A percentile compares a stretch with the other conserved stretches of the same genome.
These are phyloP conservation scores for Penicillium sp. DNA, from an alignment of 2,329 filamentous ascomycete genomes.

Conservation along the genomic window DNA sequence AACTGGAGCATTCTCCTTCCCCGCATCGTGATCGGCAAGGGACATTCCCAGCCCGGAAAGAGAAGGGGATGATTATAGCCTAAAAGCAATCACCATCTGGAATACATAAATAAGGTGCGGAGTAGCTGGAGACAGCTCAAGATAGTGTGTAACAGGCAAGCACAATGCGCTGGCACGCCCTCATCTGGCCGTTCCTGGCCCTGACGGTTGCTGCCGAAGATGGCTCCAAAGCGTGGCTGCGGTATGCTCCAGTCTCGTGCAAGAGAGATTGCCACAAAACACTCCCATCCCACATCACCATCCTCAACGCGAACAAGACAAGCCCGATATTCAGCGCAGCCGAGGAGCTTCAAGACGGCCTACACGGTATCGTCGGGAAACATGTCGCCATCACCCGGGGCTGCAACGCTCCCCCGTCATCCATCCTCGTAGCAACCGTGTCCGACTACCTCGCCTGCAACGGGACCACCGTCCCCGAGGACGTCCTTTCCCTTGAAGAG, in stretches of 20 bases:
- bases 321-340: constrained; percentile 66
- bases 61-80: no score
- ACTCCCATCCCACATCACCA: constrained; percentile 57
- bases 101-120: no score
- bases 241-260: constrained; percentile 62
- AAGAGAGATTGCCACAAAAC: constrained; percentile 42
- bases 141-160: no score
- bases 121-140: no score
- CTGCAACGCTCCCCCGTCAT: constrained; percentile 26
- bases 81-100: no score
- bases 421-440: constrained; percentile 38
- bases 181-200: neutral
- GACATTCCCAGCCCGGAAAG: no score
- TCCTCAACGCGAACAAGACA: constrained; percentile 57
- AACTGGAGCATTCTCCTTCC: no score
- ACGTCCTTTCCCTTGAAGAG: constrained; percentile 36
- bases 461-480: neutral
- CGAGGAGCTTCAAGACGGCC: constrained; percentile 62
- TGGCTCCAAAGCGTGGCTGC: constrained; percentile 66
- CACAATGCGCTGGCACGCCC: neutral
- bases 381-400: constrained; percentile 42
- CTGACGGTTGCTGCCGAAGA: constrained; percentile 57
- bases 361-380: constrained; percentile 61
- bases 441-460: constrained; percentile 36
- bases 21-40: no score